Evolutionary conservation across 2,329 filamentous ascomycete species (phyloP).

Genomic region (Alternaria conjuncta): DNA sequence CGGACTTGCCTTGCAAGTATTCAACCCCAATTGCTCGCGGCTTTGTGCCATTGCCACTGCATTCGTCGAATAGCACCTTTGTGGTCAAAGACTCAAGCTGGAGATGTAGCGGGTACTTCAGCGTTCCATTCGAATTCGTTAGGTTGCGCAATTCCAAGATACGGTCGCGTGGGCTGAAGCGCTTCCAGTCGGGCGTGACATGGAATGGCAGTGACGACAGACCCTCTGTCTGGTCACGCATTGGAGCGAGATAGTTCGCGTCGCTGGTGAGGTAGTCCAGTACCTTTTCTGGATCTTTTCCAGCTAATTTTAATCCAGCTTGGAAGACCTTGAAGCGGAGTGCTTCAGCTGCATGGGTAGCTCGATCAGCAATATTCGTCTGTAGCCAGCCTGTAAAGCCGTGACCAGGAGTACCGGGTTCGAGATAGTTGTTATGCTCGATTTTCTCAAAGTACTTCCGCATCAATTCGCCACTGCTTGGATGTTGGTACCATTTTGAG

Average conservation of each 20-base stretch:
- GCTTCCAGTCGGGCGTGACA: slow-evolving; percentile 20
- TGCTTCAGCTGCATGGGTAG: slow-evolving; percentile 1
- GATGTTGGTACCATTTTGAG: not conserved
- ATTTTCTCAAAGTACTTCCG: slow-evolving; percentile 24
- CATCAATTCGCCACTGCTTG: slow-evolving; percentile 17
- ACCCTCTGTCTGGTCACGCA: slow-evolving; percentile 39
- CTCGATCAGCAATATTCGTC: slow-evolving; percentile 20
- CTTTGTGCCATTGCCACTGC: slow-evolving; percentile 16
- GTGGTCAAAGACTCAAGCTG: slow-evolving; percentile 50
- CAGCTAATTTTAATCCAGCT: slow-evolving; percentile 20
- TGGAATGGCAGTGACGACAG: slow-evolving; percentile 47
- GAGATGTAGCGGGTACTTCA: slow-evolving; percentile 23
- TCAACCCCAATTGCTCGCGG: slow-evolving; percentile 53
- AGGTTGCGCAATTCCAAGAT: slow-evolving; percentile 16
- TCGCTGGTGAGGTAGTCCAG: slow-evolving; percentile 24
- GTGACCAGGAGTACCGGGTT: slow-evolving; percentile 21
- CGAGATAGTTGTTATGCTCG: slow-evolving; percentile 27
- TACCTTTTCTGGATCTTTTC: slow-evolving; percentile 19
- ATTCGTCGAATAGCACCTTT: slow-evolving; percentile 47
- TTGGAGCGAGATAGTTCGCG: slow-evolving; percentile 18
- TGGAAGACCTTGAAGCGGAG: slow-evolving; percentile 17
- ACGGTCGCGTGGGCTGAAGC: slow-evolving; percentile 23
- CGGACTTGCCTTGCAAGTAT: slow-evolving; percentile 47
- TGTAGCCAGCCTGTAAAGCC: slow-evolving; percentile 29
- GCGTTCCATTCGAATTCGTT: slow-evolving; percentile 12